Base-by-base conservation (phyloP, 2,329 filamentous ascomycete genomes). In the Colletotrichum filicis region DNA sequence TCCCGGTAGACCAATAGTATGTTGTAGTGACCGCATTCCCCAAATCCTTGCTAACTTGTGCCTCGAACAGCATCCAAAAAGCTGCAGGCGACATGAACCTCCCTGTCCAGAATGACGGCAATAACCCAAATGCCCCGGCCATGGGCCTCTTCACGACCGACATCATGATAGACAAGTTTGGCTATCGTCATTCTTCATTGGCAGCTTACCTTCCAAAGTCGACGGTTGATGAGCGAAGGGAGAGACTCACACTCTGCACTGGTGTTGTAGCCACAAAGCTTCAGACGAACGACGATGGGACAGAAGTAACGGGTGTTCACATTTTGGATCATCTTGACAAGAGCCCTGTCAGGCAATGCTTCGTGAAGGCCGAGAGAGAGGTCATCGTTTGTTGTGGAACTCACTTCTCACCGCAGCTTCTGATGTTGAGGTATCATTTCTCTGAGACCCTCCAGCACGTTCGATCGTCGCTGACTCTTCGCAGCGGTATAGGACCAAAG, bases 351-450 rank as follows among this genome's bases (percentile, higher is more conserved):
- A 74, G 46, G 5, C 71, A 77, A 8, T 75, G 70, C 55, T 72
- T 77, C 26, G 78, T 79, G 22, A 74, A 75, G 26, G 79, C 78
- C 1, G 70, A 72, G 4, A 75, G 79, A 1, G 81, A 82, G 58
- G 78, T 82, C 14, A 79, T 83, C 6, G 24, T 83, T 5, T 79
- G 78, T 72, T 75, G 74, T 12, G 79, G 80, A 3, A 74, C 79
- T 2, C 60, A 79, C 5, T 78, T 78, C 22, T 77, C 78, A 0
- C 80, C 81, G 0, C 80, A 82, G 64, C 58, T 82, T 14, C 76
- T 83, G 1, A 75, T 80, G 73, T 72, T 81, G 24, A 77, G 75
- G 75, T 74, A 66, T 3, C 8, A 19, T 8, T 19, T 28, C 55
- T 46, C 22, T 7, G 42, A 2, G 8, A 22, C 5, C 9, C 19